Percentiles rank a stretch among this genome's conserved stretches.
phyloP scores from a whole-genome alignment of 441 rosid genomes.

The Theobroma grandiflorum region DNA sequence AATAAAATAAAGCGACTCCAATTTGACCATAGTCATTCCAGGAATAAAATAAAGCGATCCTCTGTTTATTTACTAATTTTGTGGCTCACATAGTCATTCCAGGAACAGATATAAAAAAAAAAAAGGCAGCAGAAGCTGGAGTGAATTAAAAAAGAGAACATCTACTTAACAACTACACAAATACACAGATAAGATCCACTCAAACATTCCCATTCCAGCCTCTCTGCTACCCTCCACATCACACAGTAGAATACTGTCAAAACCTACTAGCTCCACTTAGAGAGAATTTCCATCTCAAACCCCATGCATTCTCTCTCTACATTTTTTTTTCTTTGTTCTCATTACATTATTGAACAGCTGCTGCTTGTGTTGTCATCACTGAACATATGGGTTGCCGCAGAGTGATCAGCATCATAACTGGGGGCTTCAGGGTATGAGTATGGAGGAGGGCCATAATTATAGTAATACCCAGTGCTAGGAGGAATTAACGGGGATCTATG shows the following conservation, averaged over 20 bases:
- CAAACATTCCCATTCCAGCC: slow-evolving; percentile 21
- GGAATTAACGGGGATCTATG: slow-evolving; percentile 68
- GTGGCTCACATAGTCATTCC: slow-evolving; percentile 11
- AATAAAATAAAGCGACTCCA: neutral
- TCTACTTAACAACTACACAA: slow-evolving; percentile 34
- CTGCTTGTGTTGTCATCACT: slow-evolving; percentile 56
- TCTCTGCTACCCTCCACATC: neutral
- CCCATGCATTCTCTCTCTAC: neutral
- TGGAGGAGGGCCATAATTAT: slow-evolving; percentile 48
- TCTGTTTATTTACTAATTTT: neutral
- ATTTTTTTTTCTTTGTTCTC: neutral
- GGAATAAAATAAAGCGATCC: neutral
- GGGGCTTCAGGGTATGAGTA: slow-evolving; percentile 45
- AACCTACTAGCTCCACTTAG: slow-evolving; percentile 19
- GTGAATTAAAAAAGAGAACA: neutral
- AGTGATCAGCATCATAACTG: slow-evolving; percentile 38
- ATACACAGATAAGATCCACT: slow-evolving; percentile 30
- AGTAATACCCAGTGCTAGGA: slow-evolving; percentile 68
- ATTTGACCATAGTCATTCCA: slow-evolving; percentile 12
- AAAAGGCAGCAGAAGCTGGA: neutral
- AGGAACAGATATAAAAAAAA: neutral
- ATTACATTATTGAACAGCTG: slow-evolving; percentile 67
- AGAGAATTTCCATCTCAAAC: slow-evolving; percentile 29
- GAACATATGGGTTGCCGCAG: slow-evolving; percentile 48
- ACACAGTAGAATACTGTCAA: slow-evolving; percentile 26